These are phyloP conservation scores for Lichtheimia ornata DNA, from an alignment of 371 early-diverging fungal genomes.

Conservation along the genomic window DNA sequence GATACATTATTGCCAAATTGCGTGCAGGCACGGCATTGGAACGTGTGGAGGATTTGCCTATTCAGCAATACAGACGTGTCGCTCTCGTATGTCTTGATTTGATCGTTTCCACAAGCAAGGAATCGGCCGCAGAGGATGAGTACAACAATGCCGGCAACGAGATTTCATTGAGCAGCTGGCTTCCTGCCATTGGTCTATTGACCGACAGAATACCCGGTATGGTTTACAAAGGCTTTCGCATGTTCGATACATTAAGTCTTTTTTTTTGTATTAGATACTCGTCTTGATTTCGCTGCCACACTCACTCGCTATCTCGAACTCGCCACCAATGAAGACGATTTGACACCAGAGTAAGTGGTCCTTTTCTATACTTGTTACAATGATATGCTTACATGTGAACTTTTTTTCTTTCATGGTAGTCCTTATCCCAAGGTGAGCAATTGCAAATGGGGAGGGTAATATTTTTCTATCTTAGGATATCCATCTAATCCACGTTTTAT, in stretches of 20 bases:
- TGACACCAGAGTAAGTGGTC: conserved; percentile 28
- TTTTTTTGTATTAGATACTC: conserved; percentile 22
- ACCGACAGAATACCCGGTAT: conserved; percentile 28
- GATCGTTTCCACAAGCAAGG: conserved; percentile 22
- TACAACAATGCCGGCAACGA: conserved; percentile 1
- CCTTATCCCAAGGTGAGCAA: conserved; percentile 27
- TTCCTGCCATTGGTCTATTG: conserved; percentile 42
- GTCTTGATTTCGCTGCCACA: conserved; percentile 34
- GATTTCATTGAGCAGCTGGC: conserved; percentile 35
- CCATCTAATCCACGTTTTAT: conserved; percentile 6
- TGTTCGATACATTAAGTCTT: neutral
- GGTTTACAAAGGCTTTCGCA: neutral
- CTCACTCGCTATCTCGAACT: conserved; percentile 37
- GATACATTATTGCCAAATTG: conserved; percentile 71
- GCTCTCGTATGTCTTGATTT: conserved; percentile 52
- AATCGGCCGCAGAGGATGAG: conserved; percentile 13
- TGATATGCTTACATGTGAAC: neutral
- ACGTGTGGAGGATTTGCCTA: conserved; percentile 47
- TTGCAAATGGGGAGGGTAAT: neutral
- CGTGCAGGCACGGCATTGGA: conserved; percentile 45
- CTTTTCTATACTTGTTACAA: neutral
- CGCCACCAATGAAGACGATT: conserved; percentile 29
- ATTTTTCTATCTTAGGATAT: neutral
- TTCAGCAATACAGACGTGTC: conserved; percentile 47
- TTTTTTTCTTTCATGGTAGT: conserved; percentile 8